These are phyloP conservation scores for Kwoniella europaea DNA, from an alignment of 768 basidiomycete species.

Conservation along the genomic window DNA sequence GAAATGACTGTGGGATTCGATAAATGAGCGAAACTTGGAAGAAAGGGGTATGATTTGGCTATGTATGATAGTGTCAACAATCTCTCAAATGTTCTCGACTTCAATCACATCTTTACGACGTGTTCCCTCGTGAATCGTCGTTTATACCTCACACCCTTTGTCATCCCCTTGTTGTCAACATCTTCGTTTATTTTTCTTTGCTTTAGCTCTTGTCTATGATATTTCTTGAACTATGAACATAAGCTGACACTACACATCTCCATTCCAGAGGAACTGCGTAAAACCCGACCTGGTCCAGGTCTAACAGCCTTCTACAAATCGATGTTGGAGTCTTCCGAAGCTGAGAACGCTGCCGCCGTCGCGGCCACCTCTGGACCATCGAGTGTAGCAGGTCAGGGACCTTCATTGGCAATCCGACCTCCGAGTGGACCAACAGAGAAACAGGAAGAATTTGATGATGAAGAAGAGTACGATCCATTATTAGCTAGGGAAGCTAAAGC, in stretches of 20 bases:
- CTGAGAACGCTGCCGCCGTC: constrained; percentile 78
- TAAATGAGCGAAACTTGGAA: too few species aligned
- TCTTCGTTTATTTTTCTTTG: neutral
- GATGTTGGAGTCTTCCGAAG: constrained; percentile 57
- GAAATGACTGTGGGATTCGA: too few species aligned
- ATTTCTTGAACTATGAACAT: constrained; percentile 4
- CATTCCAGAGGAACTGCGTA: constrained; percentile 52
- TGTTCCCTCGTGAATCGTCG: too few species aligned
- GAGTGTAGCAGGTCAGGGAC: constrained; percentile 32
- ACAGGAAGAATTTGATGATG: constrained; percentile 23
- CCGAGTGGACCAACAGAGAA: constrained; percentile 26
- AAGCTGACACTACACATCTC: neutral
- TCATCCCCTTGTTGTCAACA: too few species aligned
- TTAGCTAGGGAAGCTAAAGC: constrained; percentile 48
- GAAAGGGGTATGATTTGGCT: too few species aligned
- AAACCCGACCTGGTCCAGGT: constrained; percentile 56
- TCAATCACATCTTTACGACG: too few species aligned
- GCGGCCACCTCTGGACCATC: constrained; percentile 62
- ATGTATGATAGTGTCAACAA: too few species aligned
- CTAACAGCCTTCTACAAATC: constrained; percentile 57
- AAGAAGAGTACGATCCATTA: constrained; percentile 56
- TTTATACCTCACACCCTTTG: too few species aligned
- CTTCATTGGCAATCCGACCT: constrained; percentile 51
- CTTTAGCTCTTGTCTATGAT: neutral
- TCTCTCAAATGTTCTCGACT: too few species aligned